Evolutionary conservation across 2,329 filamentous ascomycete species (phyloP).

Genomic region (Coniochaeta sp.): DNA sequence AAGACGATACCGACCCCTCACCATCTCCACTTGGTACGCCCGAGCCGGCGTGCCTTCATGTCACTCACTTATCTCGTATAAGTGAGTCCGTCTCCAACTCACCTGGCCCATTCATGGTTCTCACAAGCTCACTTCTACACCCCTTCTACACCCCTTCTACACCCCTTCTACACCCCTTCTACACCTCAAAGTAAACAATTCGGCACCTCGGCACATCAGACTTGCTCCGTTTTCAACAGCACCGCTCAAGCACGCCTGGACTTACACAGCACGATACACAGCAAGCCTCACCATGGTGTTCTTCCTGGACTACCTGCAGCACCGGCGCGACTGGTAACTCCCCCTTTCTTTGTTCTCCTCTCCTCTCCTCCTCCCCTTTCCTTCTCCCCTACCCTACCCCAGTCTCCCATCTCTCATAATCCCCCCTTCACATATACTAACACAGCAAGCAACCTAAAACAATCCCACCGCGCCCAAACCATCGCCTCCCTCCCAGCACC

Average conservation of each 20-base stretch:
- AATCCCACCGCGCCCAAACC: slow-evolving; percentile 63
- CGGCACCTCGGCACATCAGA: too few relatives aligned
- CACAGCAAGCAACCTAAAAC: slow-evolving; percentile 65
- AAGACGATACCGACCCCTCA: not conserved
- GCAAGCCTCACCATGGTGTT: slow-evolving; percentile 26
- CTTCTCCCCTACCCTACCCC: too few relatives aligned
- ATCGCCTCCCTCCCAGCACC: slow-evolving; percentile 54
- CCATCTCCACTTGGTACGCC: not conserved
- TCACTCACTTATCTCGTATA: not conserved
- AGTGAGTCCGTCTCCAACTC: not conserved
- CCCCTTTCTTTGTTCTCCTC: not conserved
- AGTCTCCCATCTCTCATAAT: too few relatives aligned
- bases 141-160: too few relatives aligned
- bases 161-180: too few relatives aligned
- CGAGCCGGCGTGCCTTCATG: not conserved
- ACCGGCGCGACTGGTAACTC: slow-evolving; percentile 62
- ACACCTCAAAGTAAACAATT: not conserved
- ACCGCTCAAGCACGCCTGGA: not conserved
- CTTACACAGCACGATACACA: not conserved
- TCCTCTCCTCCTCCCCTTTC: not conserved
- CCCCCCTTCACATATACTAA: not conserved
- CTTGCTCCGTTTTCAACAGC: too few relatives aligned
- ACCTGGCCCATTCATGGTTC: not conserved
- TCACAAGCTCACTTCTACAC: not conserved
- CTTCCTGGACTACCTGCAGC: slow-evolving; percentile 55